These are phyloP conservation scores for Betula pendula DNA, from an alignment of 306 rosid genomes.

Conservation along the genomic window DNA sequence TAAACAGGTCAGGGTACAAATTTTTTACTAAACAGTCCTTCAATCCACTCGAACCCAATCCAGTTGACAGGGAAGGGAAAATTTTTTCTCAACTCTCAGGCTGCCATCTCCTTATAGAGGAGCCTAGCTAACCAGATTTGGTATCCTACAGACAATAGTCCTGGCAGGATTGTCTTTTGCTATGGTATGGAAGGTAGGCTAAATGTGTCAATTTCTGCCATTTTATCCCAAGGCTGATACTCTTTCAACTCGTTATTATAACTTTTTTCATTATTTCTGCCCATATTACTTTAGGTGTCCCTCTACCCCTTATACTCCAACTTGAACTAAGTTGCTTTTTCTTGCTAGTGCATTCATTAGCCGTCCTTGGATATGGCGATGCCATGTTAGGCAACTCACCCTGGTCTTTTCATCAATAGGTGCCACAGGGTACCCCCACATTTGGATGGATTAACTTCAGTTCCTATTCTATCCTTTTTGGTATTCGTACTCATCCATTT, in stretches of 20 bases:
- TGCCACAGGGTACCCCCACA: neutral
- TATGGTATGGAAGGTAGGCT: neutral
- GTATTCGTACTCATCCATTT: neutral
- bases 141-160: neutral
- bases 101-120: neutral
- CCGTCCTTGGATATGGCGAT: neutral
- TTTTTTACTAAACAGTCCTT: neutral
- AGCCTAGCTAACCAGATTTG: neutral
- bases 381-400: neutral
- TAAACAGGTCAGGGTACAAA: neutral
- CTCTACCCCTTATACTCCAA: neutral
- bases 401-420: neutral
- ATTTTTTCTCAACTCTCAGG: neutral
- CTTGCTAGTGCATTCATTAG: neutral
- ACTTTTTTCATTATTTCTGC: neutral
- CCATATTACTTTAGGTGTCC: neutral
- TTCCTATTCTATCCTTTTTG: neutral
- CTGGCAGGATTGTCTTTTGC: conserved; percentile 3
- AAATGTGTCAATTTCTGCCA: neutral
- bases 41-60: neutral
- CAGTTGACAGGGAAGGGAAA: neutral
- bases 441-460: neutral
- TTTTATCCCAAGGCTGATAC: neutral
- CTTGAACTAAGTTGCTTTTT: neutral
- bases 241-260: neutral